phyloP scores from a whole-genome alignment of 1,284 basidiomycete species.

The Tylopilus sp. region DNA sequence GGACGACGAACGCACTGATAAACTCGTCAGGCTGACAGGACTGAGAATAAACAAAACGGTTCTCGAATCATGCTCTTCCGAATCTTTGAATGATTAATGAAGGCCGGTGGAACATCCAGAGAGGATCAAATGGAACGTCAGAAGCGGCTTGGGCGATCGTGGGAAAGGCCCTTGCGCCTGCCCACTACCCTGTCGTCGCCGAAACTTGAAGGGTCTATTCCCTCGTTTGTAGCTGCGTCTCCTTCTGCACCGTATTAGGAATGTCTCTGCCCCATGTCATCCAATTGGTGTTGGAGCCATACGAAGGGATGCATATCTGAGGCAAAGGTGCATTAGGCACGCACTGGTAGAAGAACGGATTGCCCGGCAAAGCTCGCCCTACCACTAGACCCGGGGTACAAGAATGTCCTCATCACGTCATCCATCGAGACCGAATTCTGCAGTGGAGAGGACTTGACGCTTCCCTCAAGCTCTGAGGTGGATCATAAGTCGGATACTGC shows the following conservation, averaged over 20 bases:
- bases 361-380: constrained; percentile 17
- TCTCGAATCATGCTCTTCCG: too few species aligned
- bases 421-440: background rate
- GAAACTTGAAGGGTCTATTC: too few species aligned
- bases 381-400: background rate
- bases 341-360: constrained; percentile 33
- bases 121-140: too few species aligned
- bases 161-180: too few species aligned
- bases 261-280: constrained; percentile 25
- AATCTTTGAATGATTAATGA: too few species aligned
- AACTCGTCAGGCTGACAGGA: too few species aligned
- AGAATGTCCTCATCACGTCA: background rate
- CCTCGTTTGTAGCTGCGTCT: constrained; percentile 10
- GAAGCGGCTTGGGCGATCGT: too few species aligned
- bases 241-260: constrained; percentile 4
- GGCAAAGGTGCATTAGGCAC: constrained; percentile 33
- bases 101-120: too few species aligned
- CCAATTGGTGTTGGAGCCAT: constrained; percentile 34
- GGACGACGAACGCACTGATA: too few species aligned
- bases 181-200: too few species aligned
- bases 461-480: constrained; percentile 10
- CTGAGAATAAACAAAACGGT: too few species aligned
- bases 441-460: constrained; percentile 5
- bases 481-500: constrained; percentile 22
- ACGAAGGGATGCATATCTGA: constrained; percentile 34